These are phyloP conservation scores for Penicillium psychrofluorescens DNA, from an alignment of 495 filamentous ascomycete species.

Conservation along the genomic window DNA sequence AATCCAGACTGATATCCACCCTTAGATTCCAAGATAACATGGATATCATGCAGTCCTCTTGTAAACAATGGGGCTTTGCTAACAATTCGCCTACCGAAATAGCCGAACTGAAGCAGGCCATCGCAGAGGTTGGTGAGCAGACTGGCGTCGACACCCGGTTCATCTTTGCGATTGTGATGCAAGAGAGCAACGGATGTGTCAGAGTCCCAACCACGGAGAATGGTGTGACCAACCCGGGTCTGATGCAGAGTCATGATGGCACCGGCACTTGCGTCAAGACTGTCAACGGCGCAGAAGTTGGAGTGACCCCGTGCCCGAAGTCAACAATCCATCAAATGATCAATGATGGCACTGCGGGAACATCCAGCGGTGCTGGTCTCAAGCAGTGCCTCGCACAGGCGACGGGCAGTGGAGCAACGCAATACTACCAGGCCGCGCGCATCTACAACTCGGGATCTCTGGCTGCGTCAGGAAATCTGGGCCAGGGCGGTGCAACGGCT, in stretches of 20 bases:
- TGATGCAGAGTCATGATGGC: constrained; percentile 50
- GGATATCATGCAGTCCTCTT: constrained; percentile 32
- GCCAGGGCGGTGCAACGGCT: constrained; percentile 40
- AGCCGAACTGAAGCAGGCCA: constrained; percentile 27
- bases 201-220: constrained; percentile 41
- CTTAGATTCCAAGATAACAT: constrained; percentile 36
- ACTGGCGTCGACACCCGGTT: constrained; percentile 44
- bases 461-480: constrained; percentile 36
- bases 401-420: constrained; percentile 21
- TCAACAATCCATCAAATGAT: constrained; percentile 42
- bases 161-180: constrained; percentile 51
- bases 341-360: constrained; percentile 36
- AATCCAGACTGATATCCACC: background rate
- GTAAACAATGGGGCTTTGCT: constrained; percentile 26
- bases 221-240: constrained; percentile 43
- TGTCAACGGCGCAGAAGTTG: constrained; percentile 5
- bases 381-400: constrained; percentile 21
- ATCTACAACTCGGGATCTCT: constrained; percentile 54
- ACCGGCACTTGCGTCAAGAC: constrained; percentile 33
- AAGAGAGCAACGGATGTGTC: constrained; percentile 54
- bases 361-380: constrained; percentile 35
- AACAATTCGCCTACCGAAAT: constrained; percentile 39
- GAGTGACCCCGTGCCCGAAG: constrained; percentile 38
- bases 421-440: constrained; percentile 44
- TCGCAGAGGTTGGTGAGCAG: constrained; percentile 26